phyloP scores from a whole-genome alignment of 805 yeast genomes.

The Candida ovalis region DNA sequence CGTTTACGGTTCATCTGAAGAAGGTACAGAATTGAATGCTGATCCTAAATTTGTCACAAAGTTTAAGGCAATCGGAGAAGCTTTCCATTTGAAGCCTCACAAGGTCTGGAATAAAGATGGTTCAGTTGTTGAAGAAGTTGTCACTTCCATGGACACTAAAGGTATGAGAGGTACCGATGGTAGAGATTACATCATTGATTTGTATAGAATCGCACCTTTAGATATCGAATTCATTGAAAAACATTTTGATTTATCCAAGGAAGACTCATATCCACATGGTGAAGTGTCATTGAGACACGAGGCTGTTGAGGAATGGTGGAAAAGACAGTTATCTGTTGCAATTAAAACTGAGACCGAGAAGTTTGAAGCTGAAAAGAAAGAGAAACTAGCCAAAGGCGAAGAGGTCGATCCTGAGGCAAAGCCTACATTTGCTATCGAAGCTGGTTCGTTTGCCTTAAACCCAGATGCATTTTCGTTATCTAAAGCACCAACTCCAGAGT shows the following conservation, averaged over 20 bases:
- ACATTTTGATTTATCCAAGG: slow-evolving; percentile 40
- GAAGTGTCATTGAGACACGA: slow-evolving; percentile 79
- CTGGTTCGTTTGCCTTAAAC: slow-evolving; percentile 57
- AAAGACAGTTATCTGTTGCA: slow-evolving; percentile 53
- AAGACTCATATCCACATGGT: slow-evolving; percentile 74
- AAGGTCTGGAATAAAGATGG: slow-evolving; percentile 47
- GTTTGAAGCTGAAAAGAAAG: slow-evolving; percentile 23
- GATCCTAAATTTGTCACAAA: slow-evolving; percentile 51
- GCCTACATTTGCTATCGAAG: slow-evolving; percentile 50
- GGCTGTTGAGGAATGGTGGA: slow-evolving; percentile 90
- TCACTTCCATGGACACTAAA: slow-evolving; percentile 74
- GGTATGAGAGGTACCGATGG: slow-evolving; percentile 85
- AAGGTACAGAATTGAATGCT: slow-evolving; percentile 43
- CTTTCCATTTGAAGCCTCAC: slow-evolving; percentile 76
- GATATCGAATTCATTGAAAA: slow-evolving; percentile 73
- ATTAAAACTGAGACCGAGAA: slow-evolving; percentile 49
- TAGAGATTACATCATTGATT: slow-evolving; percentile 78
- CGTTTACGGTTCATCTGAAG: slow-evolving; percentile 72
- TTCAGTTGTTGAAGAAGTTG: slow-evolving; percentile 42
- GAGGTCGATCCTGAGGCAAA: slow-evolving; percentile 35
- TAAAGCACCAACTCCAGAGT: slow-evolving; percentile 35
- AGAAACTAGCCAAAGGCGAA: slow-evolving; percentile 15
- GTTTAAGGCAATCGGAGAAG: slow-evolving; percentile 61
- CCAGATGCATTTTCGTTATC: slow-evolving; percentile 69
- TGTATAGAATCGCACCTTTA: slow-evolving; percentile 78